phyloP scores from a whole-genome alignment of 1,139 yeast genomes.

The Tardiomyces digboiensis region DNA sequence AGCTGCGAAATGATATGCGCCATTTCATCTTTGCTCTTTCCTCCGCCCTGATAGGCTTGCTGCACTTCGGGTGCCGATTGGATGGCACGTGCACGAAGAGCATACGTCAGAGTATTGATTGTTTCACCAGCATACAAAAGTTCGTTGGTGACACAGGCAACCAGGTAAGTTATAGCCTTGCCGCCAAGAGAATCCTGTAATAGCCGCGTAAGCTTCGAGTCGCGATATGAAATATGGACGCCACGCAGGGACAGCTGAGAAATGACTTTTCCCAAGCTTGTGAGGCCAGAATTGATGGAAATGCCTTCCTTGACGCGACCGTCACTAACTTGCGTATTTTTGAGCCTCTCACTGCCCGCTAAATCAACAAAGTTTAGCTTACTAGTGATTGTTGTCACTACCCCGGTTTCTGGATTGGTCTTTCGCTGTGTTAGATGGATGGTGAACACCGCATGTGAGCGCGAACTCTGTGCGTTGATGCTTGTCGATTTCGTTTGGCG shows the following conservation, averaged over 20 bases:
- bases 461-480: slow-evolving; percentile 19
- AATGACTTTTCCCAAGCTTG: slow-evolving; percentile 80
- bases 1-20: slow-evolving; percentile 11
- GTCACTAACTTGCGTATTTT: slow-evolving; percentile 68
- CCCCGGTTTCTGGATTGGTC: slow-evolving; percentile 12
- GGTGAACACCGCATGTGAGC: slow-evolving; percentile 22
- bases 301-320: slow-evolving; percentile 81
- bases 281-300: slow-evolving; percentile 64
- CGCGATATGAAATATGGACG: slow-evolving; percentile 71
- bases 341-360: slow-evolving; percentile 83
- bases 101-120: slow-evolving; percentile 74
- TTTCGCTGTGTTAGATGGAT: slow-evolving; percentile 14
- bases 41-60: slow-evolving; percentile 1
- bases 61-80: slow-evolving; percentile 19
- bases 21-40: slow-evolving; percentile 11
- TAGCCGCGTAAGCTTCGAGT: slow-evolving; percentile 69
- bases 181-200: slow-evolving; percentile 84
- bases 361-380: slow-evolving; percentile 76
- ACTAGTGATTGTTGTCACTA: slow-evolving; percentile 15
- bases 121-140: slow-evolving; percentile 58
- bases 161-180: slow-evolving; percentile 64
- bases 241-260: slow-evolving; percentile 38
- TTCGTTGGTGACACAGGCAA: slow-evolving; percentile 67
- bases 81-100: slow-evolving; percentile 44
- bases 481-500: slow-evolving; percentile 20